Base-by-base conservation (phyloP, 192 early-diverging fungal species). In the Linderina pennispora region DNA sequence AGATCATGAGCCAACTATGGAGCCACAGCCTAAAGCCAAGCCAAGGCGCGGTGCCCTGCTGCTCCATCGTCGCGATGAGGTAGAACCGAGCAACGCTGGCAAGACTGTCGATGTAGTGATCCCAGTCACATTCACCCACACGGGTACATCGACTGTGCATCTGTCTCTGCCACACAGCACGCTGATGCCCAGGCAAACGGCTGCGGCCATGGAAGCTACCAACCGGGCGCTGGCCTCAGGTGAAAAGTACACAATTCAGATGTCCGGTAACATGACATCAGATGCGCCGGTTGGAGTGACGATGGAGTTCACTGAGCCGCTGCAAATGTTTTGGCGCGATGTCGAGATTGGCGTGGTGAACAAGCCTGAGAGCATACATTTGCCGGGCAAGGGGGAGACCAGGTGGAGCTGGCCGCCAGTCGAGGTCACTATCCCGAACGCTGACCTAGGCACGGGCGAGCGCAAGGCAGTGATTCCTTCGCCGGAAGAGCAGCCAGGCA, bases 251-350 rank as follows among this genome's bases (percentile, higher is more conserved):
- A 62, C 39, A 36, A 53, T 68, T 49, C 58, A 62, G 40, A 6
- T 69, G 8, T 52, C 44, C 0, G 65, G 58, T 1, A 69, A 53
- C 25, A 8, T 69, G 54, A 58, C 58, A 0, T 68, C 65, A 0
- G 65, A 58, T 23, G 65, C 58, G 0, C 65, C 65, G 15, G 62
- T 68, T 13, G 65, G 65, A 16, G 54, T 68, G 8, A 43, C 48
- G 18, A 62, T 68, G 13, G 58, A 68, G 58, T 68, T 68, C 22
- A 61, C 53, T 3, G 65, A 68, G 45, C 65, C 65, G 1, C 50
- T 68, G 21, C 53, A 54, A 9, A 42, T 68, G 24, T 45, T 56
- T 23, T 68, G 65, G 65, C 49, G 46, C 32, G 65, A 68, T 38
- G 25, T 25, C 1, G 58, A 62, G 41, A 42, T 68, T 9, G 65